Evolutionary conservation across 768 basidiomycete genomes (phyloP), one percentile per base, ranked within the genome.

Genomic region (Sarcomyxa edulis): DNA sequence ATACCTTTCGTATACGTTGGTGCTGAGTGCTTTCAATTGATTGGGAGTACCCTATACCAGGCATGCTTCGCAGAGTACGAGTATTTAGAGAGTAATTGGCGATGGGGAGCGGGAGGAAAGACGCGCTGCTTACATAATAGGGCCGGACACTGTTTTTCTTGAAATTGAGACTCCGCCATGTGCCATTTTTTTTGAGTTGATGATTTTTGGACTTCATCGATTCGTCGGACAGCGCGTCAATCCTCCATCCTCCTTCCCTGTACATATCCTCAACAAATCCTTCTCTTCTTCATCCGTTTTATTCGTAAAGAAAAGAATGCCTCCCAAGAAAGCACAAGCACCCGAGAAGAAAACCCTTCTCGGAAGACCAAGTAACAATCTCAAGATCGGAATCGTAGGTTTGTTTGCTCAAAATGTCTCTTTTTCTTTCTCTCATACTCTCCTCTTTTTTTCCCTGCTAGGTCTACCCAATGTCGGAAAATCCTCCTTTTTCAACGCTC

Each of bases 311-410:
- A 78, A 62, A 48, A 88, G 65, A 56, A 96, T 95, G 92, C 83
- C 91, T 3, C 94, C 94, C 10, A 94, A 91, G 68, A 94, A 95
- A 64, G 80, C 81, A 37, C 66, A 67, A 37, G 71, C 59, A 18
- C 66, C 67, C 8, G 90, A 92, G 66, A 96, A 93, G 71, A 95
- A 90, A 64, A 64, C 71, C 18, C 65, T 93, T 12, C 81, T 98
- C 24, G 96, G 96, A 31, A 68, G 93, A 40, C 95, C 96, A 23
- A 72, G 86, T 49, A 99, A 99, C 71, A 98, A 98, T 72, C 76
- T 98, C 57, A 89, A 94, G 78, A 87, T 97, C 55, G 96, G 96
- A 58, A 95, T 96, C 75, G 95, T 97, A 72, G 94, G 90, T 90
- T 62, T 64, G 82, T 76, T 65, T 53, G 46, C 46, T 43, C 40